Evolutionary conservation across 805 yeast genomes (phyloP), one percentile per base, ranked within the genome.

Genomic region (Nakazawaea ishiwadae): DNA sequence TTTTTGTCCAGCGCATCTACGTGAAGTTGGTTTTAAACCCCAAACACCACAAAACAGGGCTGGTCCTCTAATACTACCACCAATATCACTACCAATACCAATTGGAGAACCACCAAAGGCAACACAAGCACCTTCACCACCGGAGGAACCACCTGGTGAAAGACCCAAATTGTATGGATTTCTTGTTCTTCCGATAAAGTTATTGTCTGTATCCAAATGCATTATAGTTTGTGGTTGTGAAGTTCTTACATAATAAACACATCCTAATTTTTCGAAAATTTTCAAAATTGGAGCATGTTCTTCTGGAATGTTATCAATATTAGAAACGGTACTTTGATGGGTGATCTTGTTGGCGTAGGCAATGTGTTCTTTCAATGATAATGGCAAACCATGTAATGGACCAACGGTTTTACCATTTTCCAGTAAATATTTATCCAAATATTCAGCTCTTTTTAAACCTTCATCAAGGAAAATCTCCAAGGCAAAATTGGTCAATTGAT

Each of bases 81-180:
- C 88, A 47, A 81, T 81, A 54, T 81, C 88, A 20, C 84, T 74
- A 31, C 87, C 87, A 32, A 77, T 65, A 15, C 84, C 90, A 32
- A 81, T 48, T 1, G 78, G 73, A 15, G 84, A 75, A 5, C 77
- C 86, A 40, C 69, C 73, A 55, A 75, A 68, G 2, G 74, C 77
- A 39, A 79, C 73, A 46, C 76, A 55, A 0, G 84, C 78, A 48
- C 86, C 84, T 56, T 81, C 88, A 46, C 88, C 88, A 30, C 84
- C 81, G 3, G 84, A 77, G 1, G 84, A 77, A n/a, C 88, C 88
- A 48, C 88, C 87, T 2, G 83, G 69, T 15, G 83, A 73, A 44
- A 79, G 63, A 19, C 68, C 59, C 29, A 79, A 64, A 49, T 81
- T 81, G 58, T 65, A 60, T 1, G 84, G 75, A 53, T 81, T 81